A percentile compares a stretch with the other conserved stretches of the same genome.
Conservation (phyloP, 352 stramenopile genomes). For the Plasmopara muralis region DNA sequence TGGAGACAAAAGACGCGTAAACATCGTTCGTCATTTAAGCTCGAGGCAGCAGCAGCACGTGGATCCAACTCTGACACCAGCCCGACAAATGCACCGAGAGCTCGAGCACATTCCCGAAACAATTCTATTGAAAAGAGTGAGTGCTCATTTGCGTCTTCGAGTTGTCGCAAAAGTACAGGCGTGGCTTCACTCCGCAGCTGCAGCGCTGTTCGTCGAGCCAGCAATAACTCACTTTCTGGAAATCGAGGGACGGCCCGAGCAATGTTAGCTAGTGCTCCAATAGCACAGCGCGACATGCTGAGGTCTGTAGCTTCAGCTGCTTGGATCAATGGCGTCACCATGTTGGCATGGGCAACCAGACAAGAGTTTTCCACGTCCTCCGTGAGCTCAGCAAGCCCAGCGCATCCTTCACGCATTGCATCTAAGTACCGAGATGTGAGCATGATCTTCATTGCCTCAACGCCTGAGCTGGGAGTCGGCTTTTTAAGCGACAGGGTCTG, state of each 20-base stretch:
- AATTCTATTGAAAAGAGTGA: conserved; percentile 64
- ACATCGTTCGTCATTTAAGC: conserved; percentile 22
- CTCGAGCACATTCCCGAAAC: conserved; percentile 62
- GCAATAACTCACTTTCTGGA: conserved; percentile 29
- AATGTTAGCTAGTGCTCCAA: conserved; percentile 65
- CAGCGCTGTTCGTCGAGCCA: conserved; percentile 26
- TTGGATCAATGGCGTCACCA: conserved; percentile 47
- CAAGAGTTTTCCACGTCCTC: conserved; percentile 54
- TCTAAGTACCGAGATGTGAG: conserved; percentile 65
- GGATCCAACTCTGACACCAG: conserved; percentile 34
- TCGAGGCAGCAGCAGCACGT: conserved; percentile 10
- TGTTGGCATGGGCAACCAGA: conserved; percentile 45
- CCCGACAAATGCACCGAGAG: conserved; percentile 43
- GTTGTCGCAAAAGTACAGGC: conserved; percentile 33
- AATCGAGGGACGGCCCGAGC: conserved; percentile 47
- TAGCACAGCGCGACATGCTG: conserved; percentile 61
- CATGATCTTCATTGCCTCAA: conserved; percentile 85
- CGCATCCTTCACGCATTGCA: conserved; percentile 67
- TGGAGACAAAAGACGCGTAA: conserved; percentile 40
- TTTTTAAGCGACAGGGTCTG: conserved; percentile 40
- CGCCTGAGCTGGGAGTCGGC: conserved; percentile 49
- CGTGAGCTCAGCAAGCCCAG: conserved; percentile 61
- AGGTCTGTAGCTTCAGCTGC: conserved; percentile 44
- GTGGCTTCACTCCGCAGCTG: conserved; percentile 45
- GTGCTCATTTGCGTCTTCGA: conserved; percentile 39